phyloP scores from a whole-genome alignment of 176 grass and related monocot species.

The Cenchrus americanus region DNA sequence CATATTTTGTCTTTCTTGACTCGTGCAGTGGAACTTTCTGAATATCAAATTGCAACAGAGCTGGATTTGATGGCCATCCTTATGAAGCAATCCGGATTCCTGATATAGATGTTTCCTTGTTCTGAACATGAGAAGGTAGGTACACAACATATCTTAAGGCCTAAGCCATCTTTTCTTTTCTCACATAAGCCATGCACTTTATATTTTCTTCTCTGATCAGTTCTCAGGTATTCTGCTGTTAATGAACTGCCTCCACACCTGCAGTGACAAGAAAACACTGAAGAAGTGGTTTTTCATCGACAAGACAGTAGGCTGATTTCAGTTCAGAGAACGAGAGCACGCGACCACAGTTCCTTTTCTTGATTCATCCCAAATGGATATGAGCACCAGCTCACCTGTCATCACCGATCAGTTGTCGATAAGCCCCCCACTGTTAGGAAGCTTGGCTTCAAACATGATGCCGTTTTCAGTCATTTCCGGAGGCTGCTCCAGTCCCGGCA shows the following conservation, averaged over 20 bases:
- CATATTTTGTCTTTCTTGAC: neutral
- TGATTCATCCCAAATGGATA: constrained; percentile 58
- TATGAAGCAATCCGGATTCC: constrained; percentile 26
- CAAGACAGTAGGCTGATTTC: constrained; percentile 74
- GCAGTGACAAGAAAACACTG: constrained; percentile 80
- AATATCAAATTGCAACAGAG: constrained; percentile 21
- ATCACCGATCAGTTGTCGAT: constrained; percentile 60
- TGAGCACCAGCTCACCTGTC: constrained; percentile 74
- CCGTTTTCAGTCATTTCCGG: constrained; percentile 59
- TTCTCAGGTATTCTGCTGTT: constrained; percentile 58
- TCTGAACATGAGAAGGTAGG: constrained; percentile 58
- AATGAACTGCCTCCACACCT: constrained; percentile 73
- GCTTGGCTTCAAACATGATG: constrained; percentile 63
- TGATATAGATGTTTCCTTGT: constrained; percentile 53
- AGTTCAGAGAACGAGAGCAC: constrained; percentile 31
- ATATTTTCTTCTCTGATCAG: constrained; percentile 33
- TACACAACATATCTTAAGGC: neutral
- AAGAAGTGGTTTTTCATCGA: constrained; percentile 98
- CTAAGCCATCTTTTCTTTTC: neutral
- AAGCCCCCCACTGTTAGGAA: constrained; percentile 53
- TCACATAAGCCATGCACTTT: neutral
- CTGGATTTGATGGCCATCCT: constrained; percentile 38
- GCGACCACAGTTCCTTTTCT: constrained; percentile 30
- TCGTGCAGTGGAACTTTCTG: constrained; percentile 30
- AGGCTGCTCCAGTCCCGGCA: constrained; percentile 51